Conservation (phyloP, 1,139 yeast genomes). For the Pneumocystis oryctolagi region DNA sequence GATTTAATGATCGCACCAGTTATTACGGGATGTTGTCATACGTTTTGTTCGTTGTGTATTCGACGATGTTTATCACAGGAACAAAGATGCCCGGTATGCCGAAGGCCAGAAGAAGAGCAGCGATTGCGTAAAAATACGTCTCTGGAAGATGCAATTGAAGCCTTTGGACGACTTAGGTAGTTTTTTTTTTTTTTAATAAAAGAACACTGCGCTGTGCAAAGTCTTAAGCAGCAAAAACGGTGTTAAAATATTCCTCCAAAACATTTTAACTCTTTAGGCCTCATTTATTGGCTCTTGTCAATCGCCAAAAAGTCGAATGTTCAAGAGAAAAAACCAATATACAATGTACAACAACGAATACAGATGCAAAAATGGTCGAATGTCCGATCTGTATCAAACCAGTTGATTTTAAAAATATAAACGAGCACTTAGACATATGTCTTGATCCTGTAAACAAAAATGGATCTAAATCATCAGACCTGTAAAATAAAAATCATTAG, state of each 20-base stretch:
- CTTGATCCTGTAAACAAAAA: background rate
- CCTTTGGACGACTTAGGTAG: conserved; percentile 37
- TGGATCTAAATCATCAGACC: background rate
- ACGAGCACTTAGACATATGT: conserved; percentile 11
- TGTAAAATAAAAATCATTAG: too few relatives aligned
- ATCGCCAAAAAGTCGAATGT: background rate
- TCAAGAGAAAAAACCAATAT: background rate
- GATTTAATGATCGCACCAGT: conserved; percentile 74
- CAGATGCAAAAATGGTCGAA: background rate
- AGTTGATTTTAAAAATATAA: conserved; percentile 13
- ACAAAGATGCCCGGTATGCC: conserved; percentile 67
- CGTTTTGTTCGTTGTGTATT: conserved; percentile 82
- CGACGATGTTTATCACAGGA: conserved; percentile 49
- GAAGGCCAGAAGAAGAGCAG: conserved; percentile 55
- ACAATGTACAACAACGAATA: background rate
- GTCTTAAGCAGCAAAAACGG: too few relatives aligned
- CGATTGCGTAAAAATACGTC: conserved; percentile 51
- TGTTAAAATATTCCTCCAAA: too few relatives aligned
- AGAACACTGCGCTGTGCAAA: too few relatives aligned
- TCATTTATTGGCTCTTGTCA: background rate
- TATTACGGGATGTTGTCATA: conserved; percentile 72
- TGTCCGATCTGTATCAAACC: conserved; percentile 15
- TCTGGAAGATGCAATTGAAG: conserved; percentile 56
- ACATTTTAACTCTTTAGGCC: too few relatives aligned
- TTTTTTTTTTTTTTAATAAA: too few relatives aligned